phyloP scores from a whole-genome alignment of 257 asterid genomes.

The Leonotis leonurus region DNA sequence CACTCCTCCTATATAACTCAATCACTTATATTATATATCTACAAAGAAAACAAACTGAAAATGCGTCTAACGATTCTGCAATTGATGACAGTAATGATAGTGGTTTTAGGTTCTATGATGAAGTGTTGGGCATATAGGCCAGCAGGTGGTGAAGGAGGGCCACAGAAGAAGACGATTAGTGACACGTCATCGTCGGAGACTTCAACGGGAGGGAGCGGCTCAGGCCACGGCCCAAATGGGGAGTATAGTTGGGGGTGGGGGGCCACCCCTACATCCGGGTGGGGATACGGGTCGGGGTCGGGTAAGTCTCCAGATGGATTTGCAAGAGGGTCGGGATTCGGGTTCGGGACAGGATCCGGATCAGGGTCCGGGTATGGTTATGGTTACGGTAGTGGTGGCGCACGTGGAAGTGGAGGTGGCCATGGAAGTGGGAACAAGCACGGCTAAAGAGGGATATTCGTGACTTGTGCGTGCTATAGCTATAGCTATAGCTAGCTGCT shows the following conservation, averaged over 20 bases:
- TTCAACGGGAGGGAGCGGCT: slow-evolving; percentile 33
- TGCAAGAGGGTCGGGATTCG: slow-evolving; percentile 27
- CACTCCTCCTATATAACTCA: too few relatives aligned
- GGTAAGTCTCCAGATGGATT: slow-evolving; percentile 39
- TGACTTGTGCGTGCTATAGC: too few relatives aligned
- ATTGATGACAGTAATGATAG: slow-evolving; percentile 12
- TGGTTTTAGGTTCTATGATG: slow-evolving; percentile 20
- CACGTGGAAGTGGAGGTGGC: slow-evolving; percentile 34
- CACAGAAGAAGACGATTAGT: too few relatives aligned
- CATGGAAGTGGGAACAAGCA: slow-evolving; percentile 30
- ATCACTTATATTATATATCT: too few relatives aligned
- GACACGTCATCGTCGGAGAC: too few relatives aligned
- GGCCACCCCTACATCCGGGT: slow-evolving; percentile 40
- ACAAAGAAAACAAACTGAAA: neutral
- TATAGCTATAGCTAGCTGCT: too few relatives aligned
- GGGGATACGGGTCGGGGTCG: slow-evolving; percentile 61
- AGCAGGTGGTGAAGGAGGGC: neutral
- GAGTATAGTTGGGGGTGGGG: slow-evolving; percentile 53
- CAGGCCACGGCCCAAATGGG: slow-evolving; percentile 41
- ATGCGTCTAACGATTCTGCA: slow-evolving; percentile 15
- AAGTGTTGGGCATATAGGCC: slow-evolving; percentile 5
- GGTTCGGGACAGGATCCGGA: slow-evolving; percentile 38
- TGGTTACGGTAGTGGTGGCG: slow-evolving; percentile 42
- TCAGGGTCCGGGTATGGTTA: slow-evolving; percentile 35
- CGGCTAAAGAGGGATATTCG: neutral